Conservation (phyloP, 176 grass and related monocot genomes). For the Bolboschoenus planiculmis region DNA sequence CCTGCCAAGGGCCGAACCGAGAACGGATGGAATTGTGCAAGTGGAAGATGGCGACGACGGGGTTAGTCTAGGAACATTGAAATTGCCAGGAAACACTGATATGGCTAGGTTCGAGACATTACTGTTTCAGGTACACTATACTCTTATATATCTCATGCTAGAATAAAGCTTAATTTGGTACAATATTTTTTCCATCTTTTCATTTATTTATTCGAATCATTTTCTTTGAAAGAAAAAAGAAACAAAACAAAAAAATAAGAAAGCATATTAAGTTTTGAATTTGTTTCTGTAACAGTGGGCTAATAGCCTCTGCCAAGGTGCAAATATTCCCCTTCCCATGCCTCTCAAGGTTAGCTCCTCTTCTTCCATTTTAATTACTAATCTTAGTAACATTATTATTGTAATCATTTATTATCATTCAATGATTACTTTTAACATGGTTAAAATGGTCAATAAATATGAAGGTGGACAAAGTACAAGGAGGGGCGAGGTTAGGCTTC, state of each 20-base stretch:
- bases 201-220: not conserved
- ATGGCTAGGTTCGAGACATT: slow-evolving; percentile 49
- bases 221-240: not conserved
- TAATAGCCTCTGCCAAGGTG: slow-evolving; percentile 94
- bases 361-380: not conserved
- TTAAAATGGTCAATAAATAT: not conserved
- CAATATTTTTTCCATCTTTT: not conserved
- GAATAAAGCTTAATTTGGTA: not conserved
- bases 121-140: slow-evolving; percentile 52
- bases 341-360: slow-evolving; percentile 61
- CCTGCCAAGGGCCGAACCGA: slow-evolving; percentile 20
- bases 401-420: not conserved
- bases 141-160: not conserved
- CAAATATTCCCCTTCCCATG: slow-evolving; percentile 76
- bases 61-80: slow-evolving; percentile 74
- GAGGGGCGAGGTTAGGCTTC: slow-evolving; percentile 63
- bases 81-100: slow-evolving; percentile 78
- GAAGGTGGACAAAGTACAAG: slow-evolving; percentile 84
- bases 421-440: not conserved
- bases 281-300: slow-evolving; percentile 59
- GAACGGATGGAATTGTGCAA: slow-evolving; percentile 38
- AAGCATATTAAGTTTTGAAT: not conserved
- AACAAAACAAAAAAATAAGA: not conserved
- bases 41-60: slow-evolving; percentile 36
- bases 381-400: not conserved